These are phyloP conservation scores for Claviceps africana DNA, from an alignment of 2,329 filamentous ascomycete species.

Conservation along the genomic window DNA sequence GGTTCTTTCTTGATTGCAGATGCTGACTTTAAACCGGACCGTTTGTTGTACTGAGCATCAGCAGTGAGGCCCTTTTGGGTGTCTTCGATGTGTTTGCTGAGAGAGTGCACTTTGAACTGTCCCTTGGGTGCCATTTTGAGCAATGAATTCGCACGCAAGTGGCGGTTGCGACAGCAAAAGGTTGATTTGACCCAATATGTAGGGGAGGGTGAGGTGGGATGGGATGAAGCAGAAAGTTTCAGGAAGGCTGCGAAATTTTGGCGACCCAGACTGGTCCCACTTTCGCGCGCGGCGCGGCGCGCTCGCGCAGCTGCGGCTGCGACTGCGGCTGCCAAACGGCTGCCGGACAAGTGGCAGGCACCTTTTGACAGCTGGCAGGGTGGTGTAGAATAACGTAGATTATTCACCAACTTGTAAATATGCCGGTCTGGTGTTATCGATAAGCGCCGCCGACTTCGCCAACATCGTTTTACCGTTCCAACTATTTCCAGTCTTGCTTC, in stretches of 20 bases:
- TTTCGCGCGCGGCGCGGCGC: neutral
- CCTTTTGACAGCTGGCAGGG: neutral
- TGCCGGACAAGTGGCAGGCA: neutral
- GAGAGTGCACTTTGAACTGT: conserved; percentile 22
- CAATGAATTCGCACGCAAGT: conserved; percentile 1
- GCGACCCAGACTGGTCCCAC: conserved; percentile 3
- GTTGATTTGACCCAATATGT: neutral
- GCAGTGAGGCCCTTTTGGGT: conserved; percentile 22
- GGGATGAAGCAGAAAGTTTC: conserved; percentile 5
- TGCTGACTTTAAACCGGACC: conserved; percentile 12
- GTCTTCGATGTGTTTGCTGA: conserved; percentile 24
- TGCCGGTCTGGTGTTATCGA: neutral
- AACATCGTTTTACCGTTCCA: neutral
- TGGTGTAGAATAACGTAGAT: too few species aligned
- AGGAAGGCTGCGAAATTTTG: conserved; percentile 7
- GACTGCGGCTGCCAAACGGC: too few species aligned
- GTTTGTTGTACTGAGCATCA: conserved; percentile 20
- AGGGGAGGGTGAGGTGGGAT: neutral
- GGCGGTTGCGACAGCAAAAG: neutral
- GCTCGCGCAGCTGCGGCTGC: neutral
- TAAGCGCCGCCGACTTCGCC: neutral
- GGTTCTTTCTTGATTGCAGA: conserved; percentile 19
- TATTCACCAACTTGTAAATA: too few species aligned
- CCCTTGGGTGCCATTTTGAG: conserved; percentile 23
- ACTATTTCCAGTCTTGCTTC: neutral